phyloP scores from a whole-genome alignment of 2,329 filamentous ascomycete genomes.

The Fusarium ambrosium region DNA sequence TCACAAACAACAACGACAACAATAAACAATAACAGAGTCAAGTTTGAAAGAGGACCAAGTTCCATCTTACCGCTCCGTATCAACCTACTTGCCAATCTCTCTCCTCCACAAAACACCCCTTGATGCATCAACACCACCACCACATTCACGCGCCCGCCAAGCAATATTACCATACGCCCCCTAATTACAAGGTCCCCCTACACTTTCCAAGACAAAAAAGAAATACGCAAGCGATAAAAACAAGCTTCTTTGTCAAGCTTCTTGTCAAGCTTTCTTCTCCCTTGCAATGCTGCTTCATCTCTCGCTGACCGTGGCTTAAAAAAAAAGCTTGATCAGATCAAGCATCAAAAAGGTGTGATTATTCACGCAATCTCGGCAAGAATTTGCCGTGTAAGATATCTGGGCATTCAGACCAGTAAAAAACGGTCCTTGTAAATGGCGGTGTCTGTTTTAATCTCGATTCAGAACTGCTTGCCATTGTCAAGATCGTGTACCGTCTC shows the following conservation, averaged over 20 bases:
- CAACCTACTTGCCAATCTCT: not conserved
- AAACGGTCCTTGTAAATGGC: not conserved
- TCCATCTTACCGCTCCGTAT: not conserved
- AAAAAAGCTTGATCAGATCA: not conserved
- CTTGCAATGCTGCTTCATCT: not conserved
- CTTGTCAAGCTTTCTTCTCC: not conserved
- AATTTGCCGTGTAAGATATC: not conserved
- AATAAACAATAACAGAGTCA: not conserved
- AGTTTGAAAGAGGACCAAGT: not conserved
- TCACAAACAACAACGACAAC: not conserved
- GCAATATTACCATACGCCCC: not conserved
- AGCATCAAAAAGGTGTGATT: not conserved
- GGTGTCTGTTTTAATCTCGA: not conserved
- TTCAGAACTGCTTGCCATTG: not conserved
- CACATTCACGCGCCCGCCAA: not conserved
- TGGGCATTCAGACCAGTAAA: not conserved
- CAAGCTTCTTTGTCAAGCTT: conserved; percentile 1
- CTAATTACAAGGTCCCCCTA: not conserved
- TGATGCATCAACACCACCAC: not conserved
- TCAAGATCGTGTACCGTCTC: not conserved
- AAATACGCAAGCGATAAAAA: not conserved
- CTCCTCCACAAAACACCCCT: not conserved
- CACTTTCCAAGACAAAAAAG: not conserved
- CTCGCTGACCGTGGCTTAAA: not conserved
- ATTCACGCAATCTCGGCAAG: not conserved